Conservation (phyloP, 2,329 filamentous ascomycete species). For the Pseudomassariella vexata region DNA sequence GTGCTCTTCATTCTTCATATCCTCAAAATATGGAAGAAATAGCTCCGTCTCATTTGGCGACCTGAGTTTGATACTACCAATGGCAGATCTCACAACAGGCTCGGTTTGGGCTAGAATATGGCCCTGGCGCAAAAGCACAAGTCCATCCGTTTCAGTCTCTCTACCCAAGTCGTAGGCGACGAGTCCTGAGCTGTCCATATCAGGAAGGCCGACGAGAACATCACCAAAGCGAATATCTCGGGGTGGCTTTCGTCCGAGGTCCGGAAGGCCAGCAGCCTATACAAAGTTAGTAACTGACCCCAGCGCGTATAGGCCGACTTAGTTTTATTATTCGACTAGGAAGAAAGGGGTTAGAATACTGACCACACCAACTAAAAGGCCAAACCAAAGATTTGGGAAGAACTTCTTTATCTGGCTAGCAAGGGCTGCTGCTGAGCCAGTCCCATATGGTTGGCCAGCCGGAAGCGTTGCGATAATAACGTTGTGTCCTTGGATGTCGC, state of each 20-base stretch:
- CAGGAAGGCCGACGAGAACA: conserved; percentile 24
- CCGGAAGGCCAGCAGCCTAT: conserved; percentile 28
- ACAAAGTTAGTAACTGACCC: too few relatives aligned
- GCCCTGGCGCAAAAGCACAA: conserved; percentile 19
- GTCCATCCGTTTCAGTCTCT: conserved; percentile 18
- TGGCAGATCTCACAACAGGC: conserved; percentile 25
- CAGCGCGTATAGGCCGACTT: too few relatives aligned
- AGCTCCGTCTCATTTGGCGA: conserved; percentile 13
- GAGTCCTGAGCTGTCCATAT: conserved; percentile 17
- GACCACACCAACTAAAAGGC: conserved; percentile 29
- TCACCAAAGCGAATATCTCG: conserved; percentile 31
- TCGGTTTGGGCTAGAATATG: conserved; percentile 21
- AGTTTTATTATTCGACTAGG: too few relatives aligned
- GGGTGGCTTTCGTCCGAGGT: conserved; percentile 14
- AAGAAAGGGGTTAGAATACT: too few relatives aligned
- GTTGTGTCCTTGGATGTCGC: conserved; percentile 28
- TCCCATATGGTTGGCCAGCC: conserved; percentile 27
- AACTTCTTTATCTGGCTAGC: conserved; percentile 26
- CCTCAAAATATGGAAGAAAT: conserved; percentile 18
- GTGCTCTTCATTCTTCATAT: conserved; percentile 17
- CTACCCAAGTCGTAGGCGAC: conserved; percentile 28
- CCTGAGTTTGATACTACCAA: conserved; percentile 23
- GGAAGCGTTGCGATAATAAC: conserved; percentile 28
- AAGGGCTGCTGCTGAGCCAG: conserved; percentile 24
- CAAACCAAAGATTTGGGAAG: conserved; percentile 30